Base-by-base conservation (phyloP, 768 basidiomycete species). In the Asterophora parasitica region DNA sequence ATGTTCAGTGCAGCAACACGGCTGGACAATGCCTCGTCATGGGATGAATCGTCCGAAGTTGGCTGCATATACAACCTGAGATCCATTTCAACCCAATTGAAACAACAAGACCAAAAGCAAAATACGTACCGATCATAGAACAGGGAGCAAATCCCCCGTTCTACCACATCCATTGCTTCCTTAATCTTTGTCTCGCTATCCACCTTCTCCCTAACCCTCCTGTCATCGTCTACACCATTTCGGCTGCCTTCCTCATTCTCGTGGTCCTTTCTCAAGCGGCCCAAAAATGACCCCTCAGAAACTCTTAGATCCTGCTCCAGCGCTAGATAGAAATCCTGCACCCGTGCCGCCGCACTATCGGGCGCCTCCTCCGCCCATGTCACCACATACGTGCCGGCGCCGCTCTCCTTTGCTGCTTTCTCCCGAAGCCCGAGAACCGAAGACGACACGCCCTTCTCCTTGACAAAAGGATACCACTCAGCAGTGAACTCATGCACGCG, bases 1-100 rank as follows among this genome's bases (percentile, higher is more conserved):
- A 93, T 79, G 55, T 94, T 93, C 37, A 99, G 72, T 1, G 93
- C 94, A 11, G 92, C 91, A 12, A 97, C 83, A 4, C 94, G 82
- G 59, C 83, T 88, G 0, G 93, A 82, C 3, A 99, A 71, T 0
- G 91, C 87, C 58, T 91, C 90, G 61, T 99, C 93, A 61, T 96
- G 94, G 1, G 83, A 84, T 0, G 78, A 72, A 58, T 99, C 95
- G 15, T 79, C 78, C 2, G 82, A 73, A 1, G 68, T 63, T 3
- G 74, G 69, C 13, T 87, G 89, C 44, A 83, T 77, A 66, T 92
- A 96, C 3, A 96, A 58, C 47, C 92, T 94, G 20, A 17, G 15
- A 28, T 7, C 20, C 16, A 33, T 19, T 1, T 46, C 12, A 44
- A 20, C 26, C n/a, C 17, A 42, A 11, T 9, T 17, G 7, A 6